Percentiles rank a stretch among this genome's conserved stretches.
phyloP scores from a whole-genome alignment of 768 basidiomycete genomes.

The Kwoniella botswanensis region DNA sequence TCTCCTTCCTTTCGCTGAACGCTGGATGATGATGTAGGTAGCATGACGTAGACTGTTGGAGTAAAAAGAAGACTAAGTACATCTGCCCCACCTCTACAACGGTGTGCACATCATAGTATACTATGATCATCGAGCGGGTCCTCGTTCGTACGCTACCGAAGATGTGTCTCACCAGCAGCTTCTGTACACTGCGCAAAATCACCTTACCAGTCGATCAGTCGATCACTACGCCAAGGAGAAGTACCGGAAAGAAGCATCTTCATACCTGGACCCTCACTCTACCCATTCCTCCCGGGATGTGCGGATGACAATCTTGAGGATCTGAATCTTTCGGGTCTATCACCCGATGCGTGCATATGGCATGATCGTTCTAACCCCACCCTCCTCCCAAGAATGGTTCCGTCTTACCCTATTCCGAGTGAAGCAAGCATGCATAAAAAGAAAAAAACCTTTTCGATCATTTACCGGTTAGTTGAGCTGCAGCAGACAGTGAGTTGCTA shows the following conservation, averaged over 20 bases:
- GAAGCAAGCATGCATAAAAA: not conserved
- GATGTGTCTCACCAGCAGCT: not conserved
- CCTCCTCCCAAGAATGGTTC: not conserved
- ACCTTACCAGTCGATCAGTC: not conserved
- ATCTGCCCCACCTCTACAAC: not conserved
- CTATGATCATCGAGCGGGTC: too few species aligned
- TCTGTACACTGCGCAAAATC: not conserved
- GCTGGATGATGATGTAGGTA: not conserved
- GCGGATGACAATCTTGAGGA: not conserved
- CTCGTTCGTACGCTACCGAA: too few species aligned
- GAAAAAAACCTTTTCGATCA: not conserved
- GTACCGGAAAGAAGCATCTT: not conserved
- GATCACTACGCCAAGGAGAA: not conserved
- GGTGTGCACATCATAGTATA: too few species aligned
- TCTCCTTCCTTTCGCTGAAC: too few species aligned
- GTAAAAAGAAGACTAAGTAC: not conserved
- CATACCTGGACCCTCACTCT: not conserved
- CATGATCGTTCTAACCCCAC: not conserved
- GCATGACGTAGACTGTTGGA: not conserved
- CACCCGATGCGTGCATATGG: not conserved
- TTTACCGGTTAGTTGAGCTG: not conserved
- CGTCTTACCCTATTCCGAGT: not conserved
- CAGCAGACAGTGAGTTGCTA: too few species aligned
- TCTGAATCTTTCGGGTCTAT: not conserved
- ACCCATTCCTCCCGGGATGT: not conserved